A percentile compares a stretch with the other conserved stretches of the same genome.
Conservation (phyloP, 177 flowering plant species). For the Vitis hybrid region DNA sequence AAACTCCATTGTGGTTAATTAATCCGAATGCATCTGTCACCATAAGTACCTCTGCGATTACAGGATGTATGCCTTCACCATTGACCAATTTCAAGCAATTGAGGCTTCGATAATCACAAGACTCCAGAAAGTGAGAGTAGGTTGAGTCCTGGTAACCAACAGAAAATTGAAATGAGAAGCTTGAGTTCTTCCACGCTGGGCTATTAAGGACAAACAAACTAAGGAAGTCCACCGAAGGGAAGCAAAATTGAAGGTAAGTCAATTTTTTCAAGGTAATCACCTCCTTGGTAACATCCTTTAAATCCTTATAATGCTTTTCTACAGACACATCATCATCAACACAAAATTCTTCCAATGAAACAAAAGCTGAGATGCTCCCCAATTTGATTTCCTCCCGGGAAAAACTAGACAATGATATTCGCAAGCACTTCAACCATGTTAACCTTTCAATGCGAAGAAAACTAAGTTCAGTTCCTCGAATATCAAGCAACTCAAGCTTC, state of each 20-base stretch:
- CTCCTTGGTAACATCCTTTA: conserved; percentile 2
- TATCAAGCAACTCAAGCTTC: conserved; percentile 22
- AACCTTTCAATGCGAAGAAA: conserved; percentile 2
- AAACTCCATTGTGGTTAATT: conserved; percentile 9
- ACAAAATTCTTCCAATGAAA: conserved; percentile 16
- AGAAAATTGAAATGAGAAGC: conserved; percentile 9
- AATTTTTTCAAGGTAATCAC: conserved; percentile 13
- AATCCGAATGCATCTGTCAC: conserved; percentile 12
- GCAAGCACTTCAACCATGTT: conserved; percentile 9
- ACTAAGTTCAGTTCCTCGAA: conserved; percentile 9
- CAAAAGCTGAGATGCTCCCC: conserved; percentile 11
- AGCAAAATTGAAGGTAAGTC: conserved; percentile 11
- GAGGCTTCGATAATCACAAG: neutral
- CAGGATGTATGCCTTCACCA: conserved; percentile 1
- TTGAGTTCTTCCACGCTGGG: conserved; percentile 1
- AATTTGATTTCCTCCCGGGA: too few relatives aligned
- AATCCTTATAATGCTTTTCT: too few relatives aligned
- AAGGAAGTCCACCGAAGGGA: conserved; percentile 9
- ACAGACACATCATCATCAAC: conserved; percentile 11
- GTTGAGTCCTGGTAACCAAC: conserved; percentile 5
- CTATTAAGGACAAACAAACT: neutral
- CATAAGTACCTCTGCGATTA: conserved; percentile 7
- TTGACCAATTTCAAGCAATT: conserved; percentile 8
- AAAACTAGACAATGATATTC: conserved; percentile 3
- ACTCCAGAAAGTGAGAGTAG: neutral